Conservation (phyloP, 1,139 yeast species). For the Suhomyces chickasaworum region DNA sequence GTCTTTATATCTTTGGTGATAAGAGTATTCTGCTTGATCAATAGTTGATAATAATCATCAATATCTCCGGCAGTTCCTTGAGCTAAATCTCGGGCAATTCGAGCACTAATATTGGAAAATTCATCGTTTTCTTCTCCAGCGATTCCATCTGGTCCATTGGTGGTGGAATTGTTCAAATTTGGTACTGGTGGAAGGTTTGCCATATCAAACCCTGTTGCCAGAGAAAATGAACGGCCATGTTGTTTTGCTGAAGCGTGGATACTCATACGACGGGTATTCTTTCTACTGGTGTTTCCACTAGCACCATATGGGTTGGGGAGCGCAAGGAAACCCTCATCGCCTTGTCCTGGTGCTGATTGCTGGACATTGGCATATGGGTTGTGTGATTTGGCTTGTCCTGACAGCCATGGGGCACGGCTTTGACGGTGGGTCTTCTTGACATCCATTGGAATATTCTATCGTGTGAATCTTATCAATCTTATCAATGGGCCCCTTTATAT, state of each 20-base stretch:
- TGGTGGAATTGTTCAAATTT: slow-evolving; percentile 20
- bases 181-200: slow-evolving; percentile 47
- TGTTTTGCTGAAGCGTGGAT: slow-evolving; percentile 46
- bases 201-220: slow-evolving; percentile 28
- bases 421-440: slow-evolving; percentile 39
- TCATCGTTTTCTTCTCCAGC: slow-evolving; percentile 18
- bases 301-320: slow-evolving; percentile 22
- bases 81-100: slow-evolving; percentile 55
- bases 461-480: too few species aligned
- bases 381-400: slow-evolving; percentile 20
- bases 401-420: slow-evolving; percentile 51
- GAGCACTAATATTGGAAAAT: slow-evolving; percentile 41
- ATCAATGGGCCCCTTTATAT: not conserved
- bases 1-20: slow-evolving; percentile 66
- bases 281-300: slow-evolving; percentile 21
- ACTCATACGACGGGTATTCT: slow-evolving; percentile 42
- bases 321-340: slow-evolving; percentile 3
- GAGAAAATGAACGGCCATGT: slow-evolving; percentile 33
- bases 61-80: slow-evolving; percentile 75
- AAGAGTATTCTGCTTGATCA: slow-evolving; percentile 53
- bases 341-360: slow-evolving; percentile 10
- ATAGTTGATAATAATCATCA: slow-evolving; percentile 65
- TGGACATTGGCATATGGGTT: slow-evolving; percentile 44
- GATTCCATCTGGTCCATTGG: slow-evolving; percentile 16
- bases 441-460: slow-evolving; percentile 24